Base-by-base conservation (phyloP, 148 eudicot genomes). In the Arbutus unedo region DNA sequence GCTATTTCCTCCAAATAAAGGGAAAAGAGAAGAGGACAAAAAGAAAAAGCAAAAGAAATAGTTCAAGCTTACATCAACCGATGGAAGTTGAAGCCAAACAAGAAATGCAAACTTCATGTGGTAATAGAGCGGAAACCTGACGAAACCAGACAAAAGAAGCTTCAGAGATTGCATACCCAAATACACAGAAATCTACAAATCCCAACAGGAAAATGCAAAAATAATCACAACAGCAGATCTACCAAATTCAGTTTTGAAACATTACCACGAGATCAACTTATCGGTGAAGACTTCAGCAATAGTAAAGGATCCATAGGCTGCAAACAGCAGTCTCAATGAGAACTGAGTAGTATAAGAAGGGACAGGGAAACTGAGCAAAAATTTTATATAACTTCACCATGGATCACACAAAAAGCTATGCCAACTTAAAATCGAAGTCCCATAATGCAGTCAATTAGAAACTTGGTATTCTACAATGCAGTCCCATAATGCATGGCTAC, bases 31-130 rank as follows among this genome's bases (percentile, higher is more conserved):
- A 66, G 68, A 47, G 25, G 4, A 50, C 11, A 16, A 50, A 80
- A 47, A 2, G 19, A 9, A 51, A 10, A 10, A 2, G 64, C 16
- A 50, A 44, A 31, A 67, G 38, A 51, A n/a, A 5, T 64, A 0
- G 3, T 25, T 51, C 53, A 57, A 71, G 82, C 97, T 91, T 90
- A 94, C 99, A 79, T 94, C 86, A 74, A 86, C 82, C 51, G 94
- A 73, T 15, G 99, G 99, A 84, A 97, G 96, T 85, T 97, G 98
- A 88, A 97, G 96, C 99, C 99, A 97, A 60, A 97, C 92, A 83
- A 97, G 96, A 90, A 97, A 97, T 73, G 95, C 98, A 88, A 97
- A 92, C 91, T 97, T 97, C 91, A 92, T 74, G 62, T 94, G 98
- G 88, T 97, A 92, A 88, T 97, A 94, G 59, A 93, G 83, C 72